Evolutionary conservation across 768 basidiomycete species (phyloP).

Genomic region (Cantharellus anzutake): DNA sequence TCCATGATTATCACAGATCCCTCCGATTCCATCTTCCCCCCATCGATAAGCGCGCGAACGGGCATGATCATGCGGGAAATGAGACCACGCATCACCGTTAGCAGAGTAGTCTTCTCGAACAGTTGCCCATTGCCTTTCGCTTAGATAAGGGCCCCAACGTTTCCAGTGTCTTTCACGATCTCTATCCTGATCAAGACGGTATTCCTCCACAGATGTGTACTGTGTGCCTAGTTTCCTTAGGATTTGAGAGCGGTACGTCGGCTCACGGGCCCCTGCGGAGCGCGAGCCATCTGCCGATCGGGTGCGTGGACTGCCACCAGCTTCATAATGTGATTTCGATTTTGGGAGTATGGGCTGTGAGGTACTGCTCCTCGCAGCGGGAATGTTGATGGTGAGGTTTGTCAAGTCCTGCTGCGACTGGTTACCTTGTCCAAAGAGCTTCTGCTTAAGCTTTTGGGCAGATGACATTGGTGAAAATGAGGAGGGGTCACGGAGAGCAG

Average conservation of each 20-base stretch:
- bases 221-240: constrained; percentile 40
- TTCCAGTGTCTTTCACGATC: constrained; percentile 84
- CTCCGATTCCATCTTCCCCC: constrained; percentile 97
- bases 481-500: not conserved
- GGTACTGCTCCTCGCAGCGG: not conserved
- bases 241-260: constrained; percentile 44
- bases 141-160: constrained; percentile 94
- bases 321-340: not conserved
- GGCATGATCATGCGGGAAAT: constrained; percentile 87
- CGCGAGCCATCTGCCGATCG: not conserved
- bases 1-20: constrained; percentile 94
- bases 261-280: not conserved
- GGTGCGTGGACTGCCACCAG: not conserved
- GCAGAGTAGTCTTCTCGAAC: constrained; percentile 97
- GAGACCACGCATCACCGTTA: constrained; percentile 89
- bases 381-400: not conserved
- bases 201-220: constrained; percentile 67
- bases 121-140: constrained; percentile 97
- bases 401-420: not conserved
- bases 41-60: constrained; percentile 91
- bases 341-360: not conserved
- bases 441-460: constrained; percentile 1
- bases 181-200: constrained; percentile 71
- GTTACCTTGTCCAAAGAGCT: not conserved
- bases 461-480: not conserved